These are phyloP conservation scores for Solanum acaule DNA, from an alignment of 257 asterid genomes.

Conservation along the genomic window DNA sequence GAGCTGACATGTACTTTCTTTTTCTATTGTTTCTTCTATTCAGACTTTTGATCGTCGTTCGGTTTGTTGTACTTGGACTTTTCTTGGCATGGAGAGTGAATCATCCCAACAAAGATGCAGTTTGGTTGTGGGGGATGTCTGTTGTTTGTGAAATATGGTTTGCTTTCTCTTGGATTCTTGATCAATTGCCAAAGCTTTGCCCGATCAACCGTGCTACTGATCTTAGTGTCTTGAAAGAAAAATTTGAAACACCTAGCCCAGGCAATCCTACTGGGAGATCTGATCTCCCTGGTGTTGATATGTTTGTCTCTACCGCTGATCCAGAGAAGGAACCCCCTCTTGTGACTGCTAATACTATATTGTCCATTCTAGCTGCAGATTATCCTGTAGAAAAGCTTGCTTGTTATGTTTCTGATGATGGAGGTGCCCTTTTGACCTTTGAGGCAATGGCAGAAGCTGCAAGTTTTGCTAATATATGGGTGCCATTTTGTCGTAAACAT, in stretches of 20 bases:
- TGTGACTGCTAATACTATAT: conserved; percentile 67
- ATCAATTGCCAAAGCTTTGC: conserved; percentile 60
- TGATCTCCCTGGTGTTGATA: conserved; percentile 60
- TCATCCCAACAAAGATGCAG: conserved; percentile 57
- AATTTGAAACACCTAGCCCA: conserved; percentile 48
- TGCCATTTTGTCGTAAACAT: conserved; percentile 72
- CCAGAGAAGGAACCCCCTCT: conserved; percentile 81
- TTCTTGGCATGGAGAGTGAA: conserved; percentile 58
- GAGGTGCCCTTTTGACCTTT: conserved; percentile 71
- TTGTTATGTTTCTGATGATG: conserved; percentile 72
- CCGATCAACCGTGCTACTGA: conserved; percentile 74
- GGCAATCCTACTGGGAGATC: conserved; percentile 61
- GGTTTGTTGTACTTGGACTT: conserved; percentile 54
- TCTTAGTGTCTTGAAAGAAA: conserved; percentile 54
- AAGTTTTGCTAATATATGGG: conserved; percentile 65
- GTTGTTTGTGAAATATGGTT: conserved; percentile 73
- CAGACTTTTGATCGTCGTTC: conserved; percentile 48
- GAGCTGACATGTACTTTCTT: conserved; percentile 1
- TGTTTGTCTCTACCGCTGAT: conserved; percentile 74
- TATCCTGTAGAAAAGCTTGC: conserved; percentile 71
- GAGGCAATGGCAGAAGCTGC: conserved; percentile 87
- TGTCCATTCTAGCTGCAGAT: conserved; percentile 55
- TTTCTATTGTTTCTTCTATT: background rate
- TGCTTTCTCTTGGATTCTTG: conserved; percentile 74
- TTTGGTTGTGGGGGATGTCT: conserved; percentile 80